phyloP scores from a whole-genome alignment of 176 grass and related monocot genomes.

The Avena atlantica region DNA sequence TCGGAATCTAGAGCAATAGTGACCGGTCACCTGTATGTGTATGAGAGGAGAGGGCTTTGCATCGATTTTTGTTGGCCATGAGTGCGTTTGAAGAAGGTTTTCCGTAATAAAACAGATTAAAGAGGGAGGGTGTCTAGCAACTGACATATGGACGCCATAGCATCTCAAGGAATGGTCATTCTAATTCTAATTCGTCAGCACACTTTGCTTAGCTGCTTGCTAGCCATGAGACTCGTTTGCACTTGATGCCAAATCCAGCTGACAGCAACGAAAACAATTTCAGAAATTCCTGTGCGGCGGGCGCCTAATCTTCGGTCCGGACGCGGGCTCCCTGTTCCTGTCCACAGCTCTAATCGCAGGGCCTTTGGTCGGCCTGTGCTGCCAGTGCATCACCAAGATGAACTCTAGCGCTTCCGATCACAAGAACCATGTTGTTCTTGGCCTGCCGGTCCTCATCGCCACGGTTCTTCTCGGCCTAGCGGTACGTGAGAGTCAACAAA shows the following conservation, averaged over 20 bases:
- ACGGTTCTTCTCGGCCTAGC: conserved; percentile 51
- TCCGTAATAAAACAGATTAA: not conserved
- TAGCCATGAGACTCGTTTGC: not conserved
- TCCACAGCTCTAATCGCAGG: conserved; percentile 62
- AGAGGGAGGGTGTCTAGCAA: not conserved
- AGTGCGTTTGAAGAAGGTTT: not conserved
- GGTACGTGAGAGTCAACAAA: conserved; percentile 18
- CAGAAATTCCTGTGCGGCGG: conserved; percentile 91
- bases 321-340: conserved; percentile 70
- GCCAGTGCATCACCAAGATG: conserved; percentile 76
- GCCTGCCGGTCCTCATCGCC: conserved; percentile 55
- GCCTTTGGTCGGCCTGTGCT: conserved; percentile 62
- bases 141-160: not conserved
- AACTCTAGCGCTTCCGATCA: not conserved
- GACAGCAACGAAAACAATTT: not conserved
- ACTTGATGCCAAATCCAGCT: not conserved
- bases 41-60: not conserved
- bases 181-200: not conserved
- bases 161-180: not conserved
- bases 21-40: not conserved
- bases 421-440: conserved; percentile 54
- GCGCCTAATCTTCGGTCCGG: conserved; percentile 89
- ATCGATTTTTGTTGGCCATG: not conserved
- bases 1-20: not conserved
- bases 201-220: not conserved